A percentile compares a stretch with the other conserved stretches of the same genome.
Conservation (phyloP, 2,329 filamentous ascomycete genomes). For the Penicillium occitanis region DNA sequence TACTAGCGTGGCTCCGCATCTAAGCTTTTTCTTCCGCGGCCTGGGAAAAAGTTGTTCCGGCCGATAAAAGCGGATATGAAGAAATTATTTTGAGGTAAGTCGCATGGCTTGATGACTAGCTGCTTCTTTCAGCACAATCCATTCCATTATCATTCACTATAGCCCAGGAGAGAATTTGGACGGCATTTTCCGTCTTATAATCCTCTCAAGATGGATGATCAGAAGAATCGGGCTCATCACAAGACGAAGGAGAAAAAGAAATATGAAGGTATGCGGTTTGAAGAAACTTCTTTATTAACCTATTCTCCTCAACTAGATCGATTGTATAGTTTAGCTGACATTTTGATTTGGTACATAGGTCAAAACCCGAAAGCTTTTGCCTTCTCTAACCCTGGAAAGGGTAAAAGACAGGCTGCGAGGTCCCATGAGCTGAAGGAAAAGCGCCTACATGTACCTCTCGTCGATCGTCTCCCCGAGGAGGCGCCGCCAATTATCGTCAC, state of each 20-base stretch:
- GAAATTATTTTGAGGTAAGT: conserved; percentile 22
- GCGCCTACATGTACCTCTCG: conserved; percentile 89
- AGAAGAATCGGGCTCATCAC: conserved; percentile 81
- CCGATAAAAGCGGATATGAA: conserved; percentile 22
- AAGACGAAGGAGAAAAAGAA: conserved; percentile 88
- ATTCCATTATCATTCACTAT: conserved; percentile 22
- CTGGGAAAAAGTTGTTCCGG: conserved; percentile 18
- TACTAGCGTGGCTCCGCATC: not conserved
- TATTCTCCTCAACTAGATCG: not conserved
- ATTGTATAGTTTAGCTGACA: not conserved
- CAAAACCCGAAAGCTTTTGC: conserved; percentile 89
- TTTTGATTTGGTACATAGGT: conserved; percentile 46
- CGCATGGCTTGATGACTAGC: not conserved
- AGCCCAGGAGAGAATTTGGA: conserved; percentile 15
- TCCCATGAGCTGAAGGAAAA: conserved; percentile 83
- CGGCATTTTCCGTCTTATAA: not conserved
- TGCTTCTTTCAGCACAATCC: not conserved
- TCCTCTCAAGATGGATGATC: conserved; percentile 66
- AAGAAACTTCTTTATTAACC: not conserved
- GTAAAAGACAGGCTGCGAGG: conserved; percentile 65
- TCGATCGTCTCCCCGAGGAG: conserved; percentile 94
- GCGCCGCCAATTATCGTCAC: conserved; percentile 89
- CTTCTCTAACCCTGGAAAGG: conserved; percentile 75
- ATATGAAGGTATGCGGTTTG: conserved; percentile 54
- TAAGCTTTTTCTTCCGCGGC: not conserved